Percentiles rank a stretch among this genome's conserved stretches.
Evolutionary conservation across 805 yeast species (phyloP).

Genomic region (Candida koratica): DNA sequence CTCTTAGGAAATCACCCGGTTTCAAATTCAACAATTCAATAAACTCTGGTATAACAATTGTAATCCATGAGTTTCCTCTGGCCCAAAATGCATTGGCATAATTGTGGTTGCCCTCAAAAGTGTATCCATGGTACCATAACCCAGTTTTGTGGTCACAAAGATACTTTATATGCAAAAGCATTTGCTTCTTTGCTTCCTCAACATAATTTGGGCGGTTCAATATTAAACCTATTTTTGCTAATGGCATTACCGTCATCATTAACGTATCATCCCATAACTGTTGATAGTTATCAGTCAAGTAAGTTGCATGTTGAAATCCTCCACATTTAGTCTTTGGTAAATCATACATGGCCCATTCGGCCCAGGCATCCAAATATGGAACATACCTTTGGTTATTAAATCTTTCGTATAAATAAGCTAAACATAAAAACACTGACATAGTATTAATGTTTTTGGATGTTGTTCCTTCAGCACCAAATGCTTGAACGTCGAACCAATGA

Average conservation of each 20-base stretch:
- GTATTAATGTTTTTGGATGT: conserved; percentile 33
- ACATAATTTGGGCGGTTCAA: conserved; percentile 27
- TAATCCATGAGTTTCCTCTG: conserved; percentile 35
- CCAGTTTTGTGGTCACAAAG: conserved; percentile 28
- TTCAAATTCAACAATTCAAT: conserved; percentile 26
- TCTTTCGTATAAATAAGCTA: conserved; percentile 27
- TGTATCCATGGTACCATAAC: conserved; percentile 33
- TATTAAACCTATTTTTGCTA: conserved; percentile 29
- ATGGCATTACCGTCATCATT: conserved; percentile 37
- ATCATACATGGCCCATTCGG: conserved; percentile 31
- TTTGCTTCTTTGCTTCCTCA: conserved; percentile 32
- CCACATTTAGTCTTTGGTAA: conserved; percentile 29
- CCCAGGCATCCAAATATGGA: conserved; percentile 32
- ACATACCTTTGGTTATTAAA: conserved; percentile 16
- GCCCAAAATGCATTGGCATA: conserved; percentile 33
- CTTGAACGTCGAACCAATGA: conserved; percentile 27
- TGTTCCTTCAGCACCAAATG: conserved; percentile 27
- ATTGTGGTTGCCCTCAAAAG: conserved; percentile 23
- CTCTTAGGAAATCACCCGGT: conserved; percentile 25
- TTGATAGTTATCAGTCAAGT: conserved; percentile 24
- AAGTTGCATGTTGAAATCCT: conserved; percentile 34
- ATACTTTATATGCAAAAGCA: conserved; percentile 29
- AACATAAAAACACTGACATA: conserved; percentile 31
- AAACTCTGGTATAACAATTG: conserved; percentile 34
- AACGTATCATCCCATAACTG: conserved; percentile 31